Evolutionary conservation across 768 basidiomycete genomes (phyloP).

Genomic region (Sporobolomyces phaffii): DNA sequence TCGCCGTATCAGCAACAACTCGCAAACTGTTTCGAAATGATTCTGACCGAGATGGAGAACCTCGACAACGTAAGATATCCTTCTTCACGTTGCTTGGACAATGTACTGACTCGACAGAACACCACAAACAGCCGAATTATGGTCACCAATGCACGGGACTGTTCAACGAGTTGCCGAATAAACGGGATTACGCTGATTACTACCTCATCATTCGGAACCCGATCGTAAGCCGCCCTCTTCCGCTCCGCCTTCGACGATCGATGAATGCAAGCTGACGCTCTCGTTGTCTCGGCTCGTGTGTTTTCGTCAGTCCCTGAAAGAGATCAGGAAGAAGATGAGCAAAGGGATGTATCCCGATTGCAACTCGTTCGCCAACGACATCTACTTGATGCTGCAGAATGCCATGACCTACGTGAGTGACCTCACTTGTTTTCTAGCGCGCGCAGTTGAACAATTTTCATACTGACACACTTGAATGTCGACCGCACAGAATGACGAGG

Average conservation of each 20-base stretch:
- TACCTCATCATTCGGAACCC: conserved; percentile 80
- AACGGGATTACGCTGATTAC: conserved; percentile 57
- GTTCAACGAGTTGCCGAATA: conserved; percentile 77
- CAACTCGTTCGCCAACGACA: conserved; percentile 47
- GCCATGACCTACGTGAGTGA: conserved; percentile 33
- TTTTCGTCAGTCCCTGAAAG: conserved; percentile 57
- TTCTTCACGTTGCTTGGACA: too few relatives aligned
- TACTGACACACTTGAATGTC: neutral
- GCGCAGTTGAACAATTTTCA: too few relatives aligned
- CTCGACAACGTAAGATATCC: conserved; percentile 29
- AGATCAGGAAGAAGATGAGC: conserved; percentile 62
- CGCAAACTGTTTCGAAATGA: conserved; percentile 44
- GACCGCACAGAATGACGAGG: conserved; percentile 30
- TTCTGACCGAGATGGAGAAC: conserved; percentile 44
- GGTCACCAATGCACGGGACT: conserved; percentile 47
- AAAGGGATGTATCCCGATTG: conserved; percentile 37
- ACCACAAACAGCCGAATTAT: conserved; percentile 61
- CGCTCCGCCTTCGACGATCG: too few relatives aligned
- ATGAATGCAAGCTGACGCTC: neutral
- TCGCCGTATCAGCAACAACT: conserved; percentile 40
- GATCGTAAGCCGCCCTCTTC: conserved; percentile 49
- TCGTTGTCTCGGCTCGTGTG: neutral
- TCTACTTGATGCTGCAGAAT: conserved; percentile 73
- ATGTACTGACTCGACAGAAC: too few relatives aligned
- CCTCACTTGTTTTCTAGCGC: neutral